A percentile compares a stretch with the other conserved stretches of the same genome.
Conservation (phyloP, 2,329 filamentous ascomycete species). For the Aspergillus fructus region DNA sequence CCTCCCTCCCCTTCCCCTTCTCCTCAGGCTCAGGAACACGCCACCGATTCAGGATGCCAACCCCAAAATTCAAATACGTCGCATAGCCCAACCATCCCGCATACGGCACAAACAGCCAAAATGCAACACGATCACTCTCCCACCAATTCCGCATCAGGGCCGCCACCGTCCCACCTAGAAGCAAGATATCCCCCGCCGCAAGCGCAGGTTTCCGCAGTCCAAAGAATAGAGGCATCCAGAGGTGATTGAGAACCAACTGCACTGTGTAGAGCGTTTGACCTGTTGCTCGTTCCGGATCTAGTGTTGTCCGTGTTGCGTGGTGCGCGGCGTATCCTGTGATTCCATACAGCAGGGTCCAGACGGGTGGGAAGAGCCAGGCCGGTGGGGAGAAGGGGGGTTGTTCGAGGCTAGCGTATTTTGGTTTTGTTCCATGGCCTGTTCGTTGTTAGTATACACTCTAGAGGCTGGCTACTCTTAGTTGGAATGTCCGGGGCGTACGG, state of each 20-base stretch:
- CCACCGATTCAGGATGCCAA: slow-evolving; percentile 70
- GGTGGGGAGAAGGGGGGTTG: slow-evolving; percentile 57
- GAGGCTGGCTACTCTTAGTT: no score
- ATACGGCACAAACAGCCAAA: slow-evolving; percentile 77
- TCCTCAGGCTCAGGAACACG: slow-evolving; percentile 22
- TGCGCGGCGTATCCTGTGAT: slow-evolving; percentile 89
- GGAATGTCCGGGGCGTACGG: slow-evolving; percentile 16
- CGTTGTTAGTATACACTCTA: background rate
- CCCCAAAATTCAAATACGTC: slow-evolving; percentile 74
- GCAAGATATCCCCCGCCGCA: slow-evolving; percentile 73
- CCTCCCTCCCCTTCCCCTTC: slow-evolving; percentile 15
- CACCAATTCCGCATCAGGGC: slow-evolving; percentile 77
- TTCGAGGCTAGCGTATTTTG: slow-evolving; percentile 37
- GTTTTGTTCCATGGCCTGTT: slow-evolving; percentile 31
- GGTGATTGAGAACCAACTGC: slow-evolving; percentile 79
- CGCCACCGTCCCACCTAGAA: slow-evolving; percentile 68
- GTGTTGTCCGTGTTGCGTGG: slow-evolving; percentile 53
- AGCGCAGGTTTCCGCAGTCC: slow-evolving; percentile 68
- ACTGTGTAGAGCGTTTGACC: slow-evolving; percentile 78
- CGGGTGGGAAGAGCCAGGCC: slow-evolving; percentile 58
- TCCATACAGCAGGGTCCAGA: slow-evolving; percentile 59
- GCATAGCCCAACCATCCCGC: slow-evolving; percentile 84
- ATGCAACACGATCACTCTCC: slow-evolving; percentile 69
- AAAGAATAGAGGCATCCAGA: slow-evolving; percentile 95
- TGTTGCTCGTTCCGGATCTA: slow-evolving; percentile 44